Conservation (phyloP, 768 basidiomycete species). For the Pisolithus marmoratus region DNA sequence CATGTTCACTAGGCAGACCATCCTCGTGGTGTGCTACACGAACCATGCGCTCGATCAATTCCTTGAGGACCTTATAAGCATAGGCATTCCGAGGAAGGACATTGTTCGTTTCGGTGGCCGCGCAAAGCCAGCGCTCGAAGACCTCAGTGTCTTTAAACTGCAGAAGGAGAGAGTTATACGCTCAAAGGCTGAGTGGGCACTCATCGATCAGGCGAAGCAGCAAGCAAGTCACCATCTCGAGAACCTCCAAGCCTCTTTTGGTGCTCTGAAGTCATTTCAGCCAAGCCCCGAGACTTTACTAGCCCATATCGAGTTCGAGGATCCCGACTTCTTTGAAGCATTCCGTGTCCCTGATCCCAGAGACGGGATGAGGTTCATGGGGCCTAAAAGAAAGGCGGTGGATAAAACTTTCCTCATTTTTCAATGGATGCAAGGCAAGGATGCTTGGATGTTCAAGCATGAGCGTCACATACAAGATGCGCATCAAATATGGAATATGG, state of each 20-base stretch:
- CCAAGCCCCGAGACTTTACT: slow-evolving; percentile 30
- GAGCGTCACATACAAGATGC: slow-evolving; percentile 19
- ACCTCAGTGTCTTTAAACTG: slow-evolving; percentile 41
- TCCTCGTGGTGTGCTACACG: slow-evolving; percentile 68
- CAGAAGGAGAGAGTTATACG: slow-evolving; percentile 14
- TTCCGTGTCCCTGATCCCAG: slow-evolving; percentile 35
- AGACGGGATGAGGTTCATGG: slow-evolving; percentile 45
- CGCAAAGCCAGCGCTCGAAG: slow-evolving; percentile 40
- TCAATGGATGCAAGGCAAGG: slow-evolving; percentile 40
- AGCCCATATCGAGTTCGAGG: slow-evolving; percentile 47
- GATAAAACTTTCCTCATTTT: slow-evolving; percentile 37
- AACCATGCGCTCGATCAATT: slow-evolving; percentile 75
- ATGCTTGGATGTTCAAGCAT: slow-evolving; percentile 38
- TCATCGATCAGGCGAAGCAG: slow-evolving; percentile 36
- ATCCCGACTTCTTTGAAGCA: slow-evolving; percentile 39
- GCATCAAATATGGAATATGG: slow-evolving; percentile 35
- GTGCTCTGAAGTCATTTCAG: slow-evolving; percentile 17
- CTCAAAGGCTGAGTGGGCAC: slow-evolving; percentile 32
- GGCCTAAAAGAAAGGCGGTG: slow-evolving; percentile 32
- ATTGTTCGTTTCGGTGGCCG: slow-evolving; percentile 61
- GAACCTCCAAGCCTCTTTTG: slow-evolving; percentile 26
- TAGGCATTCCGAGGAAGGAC: slow-evolving; percentile 43
- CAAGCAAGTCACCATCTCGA: slow-evolving; percentile 4
- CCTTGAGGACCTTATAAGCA: slow-evolving; percentile 53
- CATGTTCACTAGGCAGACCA: slow-evolving; percentile 39